These are phyloP conservation scores for Endogone sp. DNA, from an alignment of 192 early-diverging fungal genomes.

Conservation along the genomic window DNA sequence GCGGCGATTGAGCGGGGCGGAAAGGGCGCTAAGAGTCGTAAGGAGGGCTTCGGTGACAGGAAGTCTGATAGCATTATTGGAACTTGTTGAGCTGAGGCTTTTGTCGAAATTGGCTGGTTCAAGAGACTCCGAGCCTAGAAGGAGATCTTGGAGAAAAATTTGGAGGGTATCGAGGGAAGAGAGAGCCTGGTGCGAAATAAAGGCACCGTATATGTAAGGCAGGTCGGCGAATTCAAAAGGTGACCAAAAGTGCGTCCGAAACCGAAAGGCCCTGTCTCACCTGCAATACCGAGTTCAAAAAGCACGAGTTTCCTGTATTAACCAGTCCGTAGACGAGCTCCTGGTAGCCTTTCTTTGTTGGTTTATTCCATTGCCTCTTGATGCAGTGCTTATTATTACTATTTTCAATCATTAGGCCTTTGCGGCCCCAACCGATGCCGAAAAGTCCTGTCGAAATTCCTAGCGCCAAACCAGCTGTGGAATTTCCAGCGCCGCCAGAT, in stretches of 20 bases:
- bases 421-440: too few species aligned
- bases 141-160: constrained; percentile 9
- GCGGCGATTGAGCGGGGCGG: constrained; percentile 23
- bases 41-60: constrained; percentile 14
- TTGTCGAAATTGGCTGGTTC: constrained; percentile 17
- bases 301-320: constrained; percentile 92
- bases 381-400: too few species aligned
- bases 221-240: not conserved
- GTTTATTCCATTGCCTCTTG: too few species aligned
- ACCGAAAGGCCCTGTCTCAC: constrained; percentile 33
- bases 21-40: constrained; percentile 22
- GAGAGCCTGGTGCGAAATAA: not conserved
- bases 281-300: constrained; percentile 90
- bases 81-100: constrained; percentile 26
- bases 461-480: too few species aligned
- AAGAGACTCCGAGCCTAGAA: constrained; percentile 16
- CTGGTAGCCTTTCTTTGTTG: too few species aligned
- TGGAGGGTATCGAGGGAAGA: constrained; percentile 15
- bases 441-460: too few species aligned
- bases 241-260: not conserved
- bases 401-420: too few species aligned
- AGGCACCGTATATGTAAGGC: not conserved
- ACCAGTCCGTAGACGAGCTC: constrained; percentile 63
- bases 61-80: constrained; percentile 6
- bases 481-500: too few species aligned